Evolutionary conservation across 176 grass and related monocot genomes (phyloP), one percentile per base, ranked within the genome.

Genomic region (Oryza officinalis): DNA sequence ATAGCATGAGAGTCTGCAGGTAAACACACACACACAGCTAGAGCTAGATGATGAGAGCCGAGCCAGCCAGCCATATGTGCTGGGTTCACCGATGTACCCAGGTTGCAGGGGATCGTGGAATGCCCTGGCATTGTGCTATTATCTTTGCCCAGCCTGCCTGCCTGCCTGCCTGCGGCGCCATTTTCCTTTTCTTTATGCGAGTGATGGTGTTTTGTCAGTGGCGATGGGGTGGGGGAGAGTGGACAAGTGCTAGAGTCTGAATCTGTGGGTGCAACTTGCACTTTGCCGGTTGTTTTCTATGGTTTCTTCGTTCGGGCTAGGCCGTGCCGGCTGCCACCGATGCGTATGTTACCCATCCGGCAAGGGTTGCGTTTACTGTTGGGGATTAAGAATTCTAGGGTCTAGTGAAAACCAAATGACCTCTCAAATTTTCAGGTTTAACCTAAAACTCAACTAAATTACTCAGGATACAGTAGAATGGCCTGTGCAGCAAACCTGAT

Each of bases 251-350:
- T 80, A 83, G 30, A 27, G 43, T 83, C 84, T 80, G 84, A 87
- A 84, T 84, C 84, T 84, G 89, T 75, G 89, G 84, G 84, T 76
- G 84, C 89, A 90, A 84, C 80, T 87, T 84, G 89, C 80, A 83
- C 61, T 67, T 17, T n/a, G 68, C 59, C 44, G 41, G 1, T 87
- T 68, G 79, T 83, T 83, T 86, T 40, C 68, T 86, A 60, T 67
- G 45, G 45, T 13, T 17, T 8, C 35, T 27, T 40, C 14, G 38
- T 35, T 4, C 72, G 49, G 61, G 70, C 37, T 28, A 23, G 20
- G 30, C 46, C 28, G 4, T 71, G 61, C 61, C 76, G 26, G n/a
- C n/a, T n/a, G n/a, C n/a, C n/a, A n/a, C 64, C 4, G 26, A 10
- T 61, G 20, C 12, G 73, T 79, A 75, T 71, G 63, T 75, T 80